Evolutionary conservation across 768 basidiomycete species (phyloP).

Genomic region (Amanita exitialis): DNA sequence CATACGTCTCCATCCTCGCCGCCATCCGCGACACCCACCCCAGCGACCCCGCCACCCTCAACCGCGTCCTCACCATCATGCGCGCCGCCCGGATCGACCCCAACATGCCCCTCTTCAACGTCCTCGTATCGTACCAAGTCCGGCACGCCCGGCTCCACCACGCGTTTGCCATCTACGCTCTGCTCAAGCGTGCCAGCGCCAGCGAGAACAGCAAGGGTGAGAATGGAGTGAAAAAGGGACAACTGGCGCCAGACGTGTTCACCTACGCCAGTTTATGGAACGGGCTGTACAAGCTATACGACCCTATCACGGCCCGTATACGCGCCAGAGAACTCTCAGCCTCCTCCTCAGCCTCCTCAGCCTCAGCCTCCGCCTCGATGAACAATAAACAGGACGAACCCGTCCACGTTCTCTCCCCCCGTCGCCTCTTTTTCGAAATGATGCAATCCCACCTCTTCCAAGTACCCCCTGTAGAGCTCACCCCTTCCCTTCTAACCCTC

Average conservation of each 20-base stretch:
- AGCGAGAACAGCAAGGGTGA: too few species aligned
- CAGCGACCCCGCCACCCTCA: not conserved
- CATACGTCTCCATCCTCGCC: slow-evolving; percentile 2
- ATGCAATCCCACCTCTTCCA: slow-evolving; percentile 17
- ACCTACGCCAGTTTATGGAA: slow-evolving; percentile 38
- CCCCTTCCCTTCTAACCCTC: slow-evolving; percentile 26
- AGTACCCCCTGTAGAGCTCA: slow-evolving; percentile 15
- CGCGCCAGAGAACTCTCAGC: not conserved
- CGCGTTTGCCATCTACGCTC: slow-evolving; percentile 33
- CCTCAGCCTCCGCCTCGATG: too few species aligned
- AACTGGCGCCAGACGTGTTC: slow-evolving; percentile 29
- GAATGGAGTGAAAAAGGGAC: not conserved
- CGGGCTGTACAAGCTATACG: slow-evolving; percentile 13
- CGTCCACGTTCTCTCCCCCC: slow-evolving; percentile 21
- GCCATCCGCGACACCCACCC: slow-evolving; percentile 11
- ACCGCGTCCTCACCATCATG: slow-evolving; percentile 1
- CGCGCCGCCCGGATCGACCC: slow-evolving; percentile 22
- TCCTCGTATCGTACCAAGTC: slow-evolving; percentile 32
- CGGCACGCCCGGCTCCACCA: slow-evolving; percentile 17
- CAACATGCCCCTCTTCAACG: slow-evolving; percentile 35
- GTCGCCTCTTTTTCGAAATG: slow-evolving; percentile 36
- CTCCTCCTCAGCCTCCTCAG: too few species aligned
- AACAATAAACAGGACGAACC: too few species aligned
- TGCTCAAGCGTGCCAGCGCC: slow-evolving; percentile 17
- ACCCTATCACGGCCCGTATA: not conserved